Base-by-base conservation (phyloP, 2,329 filamentous ascomycete genomes). In the Thielaviopsis populi region DNA sequence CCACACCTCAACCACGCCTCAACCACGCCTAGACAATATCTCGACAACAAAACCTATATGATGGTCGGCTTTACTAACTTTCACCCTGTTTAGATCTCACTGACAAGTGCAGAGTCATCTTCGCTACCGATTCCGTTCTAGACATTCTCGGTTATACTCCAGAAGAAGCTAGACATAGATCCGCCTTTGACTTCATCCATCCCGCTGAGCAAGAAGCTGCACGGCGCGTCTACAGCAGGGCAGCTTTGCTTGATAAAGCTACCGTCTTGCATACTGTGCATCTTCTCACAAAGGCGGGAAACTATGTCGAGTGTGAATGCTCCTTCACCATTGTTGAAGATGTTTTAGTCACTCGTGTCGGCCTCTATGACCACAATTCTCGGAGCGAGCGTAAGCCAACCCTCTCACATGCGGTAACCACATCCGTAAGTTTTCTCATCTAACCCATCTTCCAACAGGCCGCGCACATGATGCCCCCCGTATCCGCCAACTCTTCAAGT, bases 271-370 rank as follows among this genome's bases (percentile, higher is more conserved):
- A 89, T 67, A 66, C 43, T 11, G 41, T 66, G 24, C 62, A 66
- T 56, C 56, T 66, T 30, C 59, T 41, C 33, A 24, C 61, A 17
- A 63, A 61, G 41, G 43, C 24, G 13, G 65, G 65, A 10, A 33
- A 59, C 3, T 95, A 95, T 75, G 88, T 85, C 67, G 82, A 83
- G 42, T 94, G 89, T 74, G 90, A 95, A 74, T 94, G 89, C 74
- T 91, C 89, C 73, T 95, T 95, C 72, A 94, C 89, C 4, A 80
- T 95, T 50, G 90, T 95, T 53, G 88, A 95, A 73, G 87, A 95
- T 79, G 88, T 94, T 24, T 78, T 95, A 73, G 88, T 95, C 59
- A 89, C 88, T 48, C 91, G 88, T 71, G 92, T 86, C 13, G 91
- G 87, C 70, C 81, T 94, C 67, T 95, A 94, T 72, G 79, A 80